phyloP scores from a whole-genome alignment of 164 flowering plant genomes.

The Berberis thunbergii region DNA sequence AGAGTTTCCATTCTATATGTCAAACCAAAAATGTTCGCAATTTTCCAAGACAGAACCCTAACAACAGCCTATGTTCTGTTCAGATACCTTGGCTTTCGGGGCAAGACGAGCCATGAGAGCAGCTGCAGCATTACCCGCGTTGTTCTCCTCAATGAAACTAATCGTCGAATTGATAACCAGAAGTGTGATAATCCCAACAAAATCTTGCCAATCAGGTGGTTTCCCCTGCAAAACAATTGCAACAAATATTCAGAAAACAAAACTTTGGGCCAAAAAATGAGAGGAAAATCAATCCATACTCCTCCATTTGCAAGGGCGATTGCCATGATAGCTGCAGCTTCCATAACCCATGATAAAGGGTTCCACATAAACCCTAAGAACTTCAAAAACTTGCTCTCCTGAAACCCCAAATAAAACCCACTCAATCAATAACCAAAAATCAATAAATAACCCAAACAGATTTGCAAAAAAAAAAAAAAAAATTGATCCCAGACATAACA shows the following conservation, averaged over 20 bases:
- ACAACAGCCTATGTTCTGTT: constrained; percentile 67
- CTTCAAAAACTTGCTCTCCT: too few relatives aligned
- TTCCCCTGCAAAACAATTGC: constrained; percentile 31
- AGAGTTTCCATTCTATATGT: too few relatives aligned
- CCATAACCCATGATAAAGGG: too few relatives aligned
- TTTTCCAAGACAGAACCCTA: constrained; percentile 92
- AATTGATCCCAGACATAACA: background rate
- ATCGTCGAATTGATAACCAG: too few relatives aligned
- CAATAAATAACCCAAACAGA: background rate
- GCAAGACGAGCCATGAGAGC: constrained; percentile 42
- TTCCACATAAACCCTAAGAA: too few relatives aligned
- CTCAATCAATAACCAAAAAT: background rate
- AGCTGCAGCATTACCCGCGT: too few relatives aligned
- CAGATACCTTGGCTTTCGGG: constrained; percentile 69
- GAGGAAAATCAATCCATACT: constrained; percentile 10
- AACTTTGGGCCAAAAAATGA: background rate
- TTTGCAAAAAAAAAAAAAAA: background rate
- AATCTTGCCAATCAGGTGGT: too few relatives aligned
- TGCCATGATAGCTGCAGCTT: too few relatives aligned
- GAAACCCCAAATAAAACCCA: background rate
- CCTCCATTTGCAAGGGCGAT: too few relatives aligned
- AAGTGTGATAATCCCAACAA: too few relatives aligned
- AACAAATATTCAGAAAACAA: background rate
- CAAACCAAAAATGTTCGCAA: background rate
- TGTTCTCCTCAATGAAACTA: too few relatives aligned